Evolutionary conservation across 2,329 filamentous ascomycete species (phyloP).

Genomic region (Pseudogymnoascus sp.): DNA sequence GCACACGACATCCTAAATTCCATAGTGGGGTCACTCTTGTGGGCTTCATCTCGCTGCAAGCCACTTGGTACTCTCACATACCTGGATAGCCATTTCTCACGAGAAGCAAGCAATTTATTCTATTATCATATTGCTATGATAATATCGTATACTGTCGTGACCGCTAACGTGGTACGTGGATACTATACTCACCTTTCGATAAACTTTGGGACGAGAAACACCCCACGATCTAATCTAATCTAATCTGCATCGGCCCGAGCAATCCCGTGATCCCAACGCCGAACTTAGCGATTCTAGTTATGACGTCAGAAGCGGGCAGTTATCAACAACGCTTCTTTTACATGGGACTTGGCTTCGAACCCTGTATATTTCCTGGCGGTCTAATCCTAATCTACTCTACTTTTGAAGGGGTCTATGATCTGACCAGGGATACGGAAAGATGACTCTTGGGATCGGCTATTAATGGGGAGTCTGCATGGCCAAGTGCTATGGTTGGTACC

Average conservation of each 20-base stretch:
- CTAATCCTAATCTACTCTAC: neutral
- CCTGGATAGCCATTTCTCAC: neutral
- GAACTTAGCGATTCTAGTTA: neutral
- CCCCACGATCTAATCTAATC: neutral
- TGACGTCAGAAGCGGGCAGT: neutral
- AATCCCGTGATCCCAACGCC: neutral
- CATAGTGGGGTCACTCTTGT: neutral
- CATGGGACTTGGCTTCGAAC: neutral
- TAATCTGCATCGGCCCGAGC: neutral
- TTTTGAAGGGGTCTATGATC: neutral
- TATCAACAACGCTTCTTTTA: neutral
- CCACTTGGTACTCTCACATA: neutral
- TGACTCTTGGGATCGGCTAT: neutral
- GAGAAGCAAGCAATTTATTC: neutral
- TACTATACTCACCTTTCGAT: conserved; percentile 4
- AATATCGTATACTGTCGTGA: neutral
- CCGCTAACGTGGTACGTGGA: neutral
- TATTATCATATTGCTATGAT: neutral
- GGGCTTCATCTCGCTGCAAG: neutral
- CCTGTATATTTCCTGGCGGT: neutral
- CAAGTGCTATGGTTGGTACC: neutral
- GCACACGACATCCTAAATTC: neutral
- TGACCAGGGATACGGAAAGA: neutral
- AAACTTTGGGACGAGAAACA: neutral
- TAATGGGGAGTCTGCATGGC: neutral